Evolutionary conservation across 2,329 filamentous ascomycete genomes (phyloP).

Genomic region (Stromatinia cepivora): DNA sequence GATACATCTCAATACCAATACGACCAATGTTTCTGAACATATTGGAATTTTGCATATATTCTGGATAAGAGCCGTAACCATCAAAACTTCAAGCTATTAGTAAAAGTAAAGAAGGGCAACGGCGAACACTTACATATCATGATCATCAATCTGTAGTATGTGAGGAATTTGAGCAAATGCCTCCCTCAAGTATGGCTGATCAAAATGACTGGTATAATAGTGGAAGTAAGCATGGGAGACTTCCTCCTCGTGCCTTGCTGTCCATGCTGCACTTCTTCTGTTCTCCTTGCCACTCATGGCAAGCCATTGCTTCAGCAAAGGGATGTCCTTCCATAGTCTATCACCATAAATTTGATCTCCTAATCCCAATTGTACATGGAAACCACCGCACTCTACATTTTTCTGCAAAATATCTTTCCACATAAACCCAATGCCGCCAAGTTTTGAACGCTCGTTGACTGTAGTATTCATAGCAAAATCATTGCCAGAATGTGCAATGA

Average conservation of each 20-base stretch:
- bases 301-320: constrained; percentile 91
- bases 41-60: constrained; percentile 96
- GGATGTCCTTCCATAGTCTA: constrained; percentile 93
- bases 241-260: constrained; percentile 91
- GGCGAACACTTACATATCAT: constrained; percentile 79
- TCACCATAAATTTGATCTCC: constrained; percentile 97
- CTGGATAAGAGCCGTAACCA: constrained; percentile 93
- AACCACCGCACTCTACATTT: constrained; percentile 93
- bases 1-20: constrained; percentile 94
- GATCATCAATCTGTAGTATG: constrained; percentile 88
- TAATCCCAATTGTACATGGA: constrained; percentile 88
- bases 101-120: background rate
- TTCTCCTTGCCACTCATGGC: constrained; percentile 90
- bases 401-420: constrained; percentile 99
- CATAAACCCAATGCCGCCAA: constrained; percentile 92
- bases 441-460: constrained; percentile 77
- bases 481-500: constrained; percentile 93
- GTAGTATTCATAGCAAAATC: constrained; percentile 90
- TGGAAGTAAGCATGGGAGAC: constrained; percentile 97
- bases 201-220: constrained; percentile 97
- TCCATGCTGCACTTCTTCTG: constrained; percentile 87
- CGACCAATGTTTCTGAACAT: constrained; percentile 98
- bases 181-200: constrained; percentile 90
- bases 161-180: constrained; percentile 98
- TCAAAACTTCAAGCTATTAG: constrained; percentile 68